A percentile compares a stretch with the other conserved stretches of the same genome.
phyloP scores from a whole-genome alignment of 371 early-diverging fungal genomes.

The Zychaea mexicana region DNA sequence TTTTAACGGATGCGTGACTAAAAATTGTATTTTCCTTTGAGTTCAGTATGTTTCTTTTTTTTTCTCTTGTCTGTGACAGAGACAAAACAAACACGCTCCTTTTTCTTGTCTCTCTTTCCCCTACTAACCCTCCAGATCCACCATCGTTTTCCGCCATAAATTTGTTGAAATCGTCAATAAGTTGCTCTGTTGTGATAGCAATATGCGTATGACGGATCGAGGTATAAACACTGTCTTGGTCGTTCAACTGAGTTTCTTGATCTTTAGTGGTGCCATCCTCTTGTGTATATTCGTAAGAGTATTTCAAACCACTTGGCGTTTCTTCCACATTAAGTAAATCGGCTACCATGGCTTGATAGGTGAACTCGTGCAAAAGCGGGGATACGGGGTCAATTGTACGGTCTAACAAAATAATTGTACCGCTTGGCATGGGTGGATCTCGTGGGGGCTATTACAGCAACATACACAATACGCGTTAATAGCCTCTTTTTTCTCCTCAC shows the following conservation, averaged over 20 bases:
- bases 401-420: slow-evolving; percentile 85
- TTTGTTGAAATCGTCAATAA: slow-evolving; percentile 80
- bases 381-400: slow-evolving; percentile 85
- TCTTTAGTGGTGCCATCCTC: slow-evolving; percentile 56
- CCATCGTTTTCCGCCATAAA: slow-evolving; percentile 68
- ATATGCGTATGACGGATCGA: slow-evolving; percentile 93
- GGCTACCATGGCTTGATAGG: slow-evolving; percentile 93
- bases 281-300: slow-evolving; percentile 62
- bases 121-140: slow-evolving; percentile 42
- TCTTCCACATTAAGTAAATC: slow-evolving; percentile 83
- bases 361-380: slow-evolving; percentile 92
- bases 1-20: slow-evolving; percentile 58
- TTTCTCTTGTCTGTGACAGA: too few relatives aligned
- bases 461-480: background rate
- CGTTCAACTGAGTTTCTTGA: slow-evolving; percentile 66
- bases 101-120: too few relatives aligned
- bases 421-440: slow-evolving; percentile 66
- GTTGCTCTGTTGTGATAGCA: slow-evolving; percentile 83
- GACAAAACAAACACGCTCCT: too few relatives aligned
- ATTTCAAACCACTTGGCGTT: slow-evolving; percentile 57
- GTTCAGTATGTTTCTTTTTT: too few relatives aligned
- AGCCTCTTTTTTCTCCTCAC: background rate
- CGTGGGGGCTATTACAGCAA: slow-evolving; percentile 49
- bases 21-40: too few relatives aligned
- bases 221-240: slow-evolving; percentile 76